Evolutionary conservation across 257 asterid species (phyloP).

Genomic region (Solanum arcanum): DNA sequence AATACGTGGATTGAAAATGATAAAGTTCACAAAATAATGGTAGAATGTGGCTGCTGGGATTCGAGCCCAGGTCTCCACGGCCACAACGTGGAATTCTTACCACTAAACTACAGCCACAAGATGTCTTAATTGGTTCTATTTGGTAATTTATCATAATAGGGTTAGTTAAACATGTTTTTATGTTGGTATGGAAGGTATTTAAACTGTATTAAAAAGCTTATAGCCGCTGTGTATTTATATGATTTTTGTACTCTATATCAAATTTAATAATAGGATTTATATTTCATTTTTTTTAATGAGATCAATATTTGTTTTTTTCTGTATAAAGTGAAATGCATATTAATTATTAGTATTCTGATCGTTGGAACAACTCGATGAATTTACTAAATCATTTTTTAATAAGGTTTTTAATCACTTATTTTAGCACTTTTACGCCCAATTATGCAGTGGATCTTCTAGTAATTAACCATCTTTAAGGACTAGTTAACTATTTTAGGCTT

Average conservation of each 20-base stretch:
- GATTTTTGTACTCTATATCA: background rate
- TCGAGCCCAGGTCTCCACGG: conserved; percentile 99
- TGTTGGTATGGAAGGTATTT: background rate
- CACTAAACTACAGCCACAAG: conserved; percentile 92
- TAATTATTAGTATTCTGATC: no score
- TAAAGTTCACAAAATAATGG: no score
- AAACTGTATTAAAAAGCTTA: background rate
- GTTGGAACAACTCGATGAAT: no score
- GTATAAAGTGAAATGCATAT: background rate
- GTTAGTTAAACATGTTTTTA: background rate
- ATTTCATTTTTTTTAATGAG: background rate
- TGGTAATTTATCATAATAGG: accelerated
- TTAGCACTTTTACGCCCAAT: no score
- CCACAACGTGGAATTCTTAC: conserved; percentile 99
- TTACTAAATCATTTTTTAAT: no score
- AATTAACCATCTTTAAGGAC: no score
- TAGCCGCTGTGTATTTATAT: background rate
- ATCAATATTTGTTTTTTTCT: background rate
- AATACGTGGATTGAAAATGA: no score
- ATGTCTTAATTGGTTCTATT: background rate
- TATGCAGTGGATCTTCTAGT: no score
- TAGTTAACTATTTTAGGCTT: no score
- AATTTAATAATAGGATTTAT: background rate
- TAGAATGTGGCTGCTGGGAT: conserved; percentile 96
- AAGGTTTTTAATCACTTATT: no score